Conservation (phyloP, 2,329 filamentous ascomycete genomes). For the Emmonsia crescens region DNA sequence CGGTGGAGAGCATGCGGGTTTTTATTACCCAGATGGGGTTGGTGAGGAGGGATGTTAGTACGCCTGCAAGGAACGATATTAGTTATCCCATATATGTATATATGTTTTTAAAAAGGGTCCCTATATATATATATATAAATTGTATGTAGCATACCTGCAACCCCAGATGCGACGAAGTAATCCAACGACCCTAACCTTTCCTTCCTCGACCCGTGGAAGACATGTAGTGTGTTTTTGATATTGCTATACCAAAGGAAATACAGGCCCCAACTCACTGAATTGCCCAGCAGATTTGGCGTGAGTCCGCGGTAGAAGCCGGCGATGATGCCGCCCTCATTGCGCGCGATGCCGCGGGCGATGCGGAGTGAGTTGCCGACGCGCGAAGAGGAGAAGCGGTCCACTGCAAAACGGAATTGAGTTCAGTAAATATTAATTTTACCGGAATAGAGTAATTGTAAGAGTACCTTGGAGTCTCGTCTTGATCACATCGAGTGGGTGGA, state of each 20-base stretch:
- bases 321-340: constrained; percentile 44
- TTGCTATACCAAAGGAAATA: constrained; percentile 73
- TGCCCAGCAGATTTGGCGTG: constrained; percentile 81
- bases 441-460: constrained; percentile 9
- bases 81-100: neutral
- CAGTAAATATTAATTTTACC: constrained; percentile 11
- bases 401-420: constrained; percentile 28
- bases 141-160: constrained; percentile 37
- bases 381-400: constrained; percentile 39
- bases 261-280: constrained; percentile 78
- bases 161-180: constrained; percentile 68
- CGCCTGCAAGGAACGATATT: constrained; percentile 39
- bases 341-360: constrained; percentile 42
- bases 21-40: constrained; percentile 98
- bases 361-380: constrained; percentile 43
- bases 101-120: neutral
- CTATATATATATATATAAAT: neutral
- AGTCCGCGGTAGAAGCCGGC: constrained; percentile 78
- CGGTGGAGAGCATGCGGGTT: constrained; percentile 88
- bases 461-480: constrained; percentile 90
- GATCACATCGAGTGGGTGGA: constrained; percentile 88
- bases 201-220: constrained; percentile 23
- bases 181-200: constrained; percentile 44
- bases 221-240: constrained; percentile 45
- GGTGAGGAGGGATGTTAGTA: constrained; percentile 68